Percentiles rank a stretch among this genome's conserved stretches.
Conservation (phyloP, 2,329 filamentous ascomycete species). For the Colletotrichum magnum region DNA sequence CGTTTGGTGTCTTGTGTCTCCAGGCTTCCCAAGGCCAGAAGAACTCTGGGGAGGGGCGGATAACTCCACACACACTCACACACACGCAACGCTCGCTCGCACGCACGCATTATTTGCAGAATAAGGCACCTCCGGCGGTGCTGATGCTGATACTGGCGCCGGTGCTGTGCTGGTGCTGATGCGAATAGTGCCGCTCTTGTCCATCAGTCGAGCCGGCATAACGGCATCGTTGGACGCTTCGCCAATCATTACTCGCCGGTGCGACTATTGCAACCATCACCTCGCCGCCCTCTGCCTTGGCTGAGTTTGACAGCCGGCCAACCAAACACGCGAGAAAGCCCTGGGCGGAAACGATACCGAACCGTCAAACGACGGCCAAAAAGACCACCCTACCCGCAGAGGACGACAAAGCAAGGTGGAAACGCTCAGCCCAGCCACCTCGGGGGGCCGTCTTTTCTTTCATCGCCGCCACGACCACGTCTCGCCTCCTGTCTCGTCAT, state of each 20-base stretch:
- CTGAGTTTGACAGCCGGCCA: conserved; percentile 20
- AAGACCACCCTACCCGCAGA: neutral
- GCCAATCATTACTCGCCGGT: conserved; percentile 34
- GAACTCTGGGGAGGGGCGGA: neutral
- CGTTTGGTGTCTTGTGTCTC: conserved; percentile 8
- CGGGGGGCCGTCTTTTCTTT: neutral
- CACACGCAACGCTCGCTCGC: neutral
- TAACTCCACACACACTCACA: conserved; percentile 18
- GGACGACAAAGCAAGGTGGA: conserved; percentile 20
- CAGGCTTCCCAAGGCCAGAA: neutral
- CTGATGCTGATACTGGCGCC: neutral
- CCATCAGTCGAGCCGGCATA: conserved; percentile 16
- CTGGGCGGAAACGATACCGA: conserved; percentile 19
- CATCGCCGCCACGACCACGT: neutral
- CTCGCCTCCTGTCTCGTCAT: conserved; percentile 27
- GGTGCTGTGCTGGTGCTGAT: neutral
- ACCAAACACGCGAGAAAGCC: conserved; percentile 14
- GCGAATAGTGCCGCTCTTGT: neutral
- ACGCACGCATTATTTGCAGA: neutral
- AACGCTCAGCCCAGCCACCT: conserved; percentile 23
- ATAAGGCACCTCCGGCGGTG: conserved; percentile 1
- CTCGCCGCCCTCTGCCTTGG: conserved; percentile 3
- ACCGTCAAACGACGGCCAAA: conserved; percentile 19
- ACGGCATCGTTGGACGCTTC: neutral
- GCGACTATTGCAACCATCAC: conserved; percentile 13